These are phyloP conservation scores for Vitis hybrid DNA, from an alignment of 177 flowering plant genomes.

Conservation along the genomic window DNA sequence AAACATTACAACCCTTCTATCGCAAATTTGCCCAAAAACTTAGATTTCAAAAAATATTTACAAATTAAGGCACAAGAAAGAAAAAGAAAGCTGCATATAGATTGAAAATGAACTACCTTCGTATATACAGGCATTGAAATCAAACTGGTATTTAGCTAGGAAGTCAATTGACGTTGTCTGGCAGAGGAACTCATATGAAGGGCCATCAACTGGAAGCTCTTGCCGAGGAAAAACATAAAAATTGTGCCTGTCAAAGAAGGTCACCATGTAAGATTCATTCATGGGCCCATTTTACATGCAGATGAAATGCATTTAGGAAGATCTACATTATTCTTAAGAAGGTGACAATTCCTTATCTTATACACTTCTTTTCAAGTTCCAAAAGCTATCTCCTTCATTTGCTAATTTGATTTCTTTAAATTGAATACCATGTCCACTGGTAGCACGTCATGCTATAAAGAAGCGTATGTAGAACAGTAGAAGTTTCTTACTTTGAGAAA, in stretches of 20 bases:
- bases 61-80: background rate
- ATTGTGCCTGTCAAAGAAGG: slow-evolving; percentile 62
- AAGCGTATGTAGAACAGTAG: too few species aligned
- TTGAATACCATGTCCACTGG: too few species aligned
- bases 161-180: slow-evolving; percentile 86
- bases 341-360: too few species aligned
- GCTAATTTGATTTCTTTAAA: too few species aligned
- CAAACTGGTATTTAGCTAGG: slow-evolving; percentile 86
- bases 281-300: background rate
- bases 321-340: too few species aligned
- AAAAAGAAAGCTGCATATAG: background rate
- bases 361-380: too few species aligned
- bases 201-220: slow-evolving; percentile 52
- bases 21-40: background rate
- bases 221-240: slow-evolving; percentile 91
- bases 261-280: background rate
- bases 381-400: too few species aligned
- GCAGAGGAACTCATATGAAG: slow-evolving; percentile 75
- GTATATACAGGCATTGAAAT: slow-evolving; percentile 83
- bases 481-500: too few species aligned
- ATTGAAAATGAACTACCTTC: slow-evolving; percentile 54
- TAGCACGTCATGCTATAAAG: too few species aligned
- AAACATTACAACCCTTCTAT: background rate
- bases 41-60: background rate
- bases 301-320: too few species aligned